Evolutionary conservation across 768 basidiomycete genomes (phyloP).

Genomic region (Russula sp.): DNA sequence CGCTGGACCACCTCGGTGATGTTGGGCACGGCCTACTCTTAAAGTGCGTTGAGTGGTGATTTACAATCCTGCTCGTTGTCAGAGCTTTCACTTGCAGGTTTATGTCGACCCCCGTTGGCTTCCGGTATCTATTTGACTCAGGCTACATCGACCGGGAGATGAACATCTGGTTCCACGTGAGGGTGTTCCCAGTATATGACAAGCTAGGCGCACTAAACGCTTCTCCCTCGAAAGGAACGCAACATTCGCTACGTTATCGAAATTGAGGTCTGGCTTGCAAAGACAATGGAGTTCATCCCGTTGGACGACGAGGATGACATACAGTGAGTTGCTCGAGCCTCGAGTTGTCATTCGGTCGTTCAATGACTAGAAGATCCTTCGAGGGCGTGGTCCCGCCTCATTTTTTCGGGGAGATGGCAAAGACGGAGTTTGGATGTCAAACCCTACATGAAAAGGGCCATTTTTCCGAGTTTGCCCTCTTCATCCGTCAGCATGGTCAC

Average conservation of each 20-base stretch:
- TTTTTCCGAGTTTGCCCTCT: conserved; percentile 85
- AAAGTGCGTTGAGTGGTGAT: conserved; percentile 52
- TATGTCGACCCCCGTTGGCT: conserved; percentile 91
- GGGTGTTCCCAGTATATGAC: conserved; percentile 32
- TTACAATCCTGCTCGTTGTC: not conserved
- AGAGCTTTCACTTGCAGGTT: conserved; percentile 52
- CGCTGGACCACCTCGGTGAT: conserved; percentile 92
- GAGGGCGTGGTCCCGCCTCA: conserved; percentile 90
- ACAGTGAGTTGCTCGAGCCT: conserved; percentile 39
- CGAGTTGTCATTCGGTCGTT: not conserved
- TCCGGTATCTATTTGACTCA: conserved; percentile 86
- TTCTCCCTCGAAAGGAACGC: conserved; percentile 59
- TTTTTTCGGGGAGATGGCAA: conserved; percentile 97
- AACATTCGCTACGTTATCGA: conserved; percentile 92
- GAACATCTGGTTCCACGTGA: conserved; percentile 93
- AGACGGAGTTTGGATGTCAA: conserved; percentile 92
- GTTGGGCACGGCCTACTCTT: conserved; percentile 85
- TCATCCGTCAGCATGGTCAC: conserved; percentile 81
- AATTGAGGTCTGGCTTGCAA: conserved; percentile 87
- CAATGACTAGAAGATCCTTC: conserved; percentile 49
- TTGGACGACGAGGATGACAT: conserved; percentile 63
- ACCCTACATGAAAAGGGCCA: conserved; percentile 88
- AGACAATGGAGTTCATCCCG: conserved; percentile 58
- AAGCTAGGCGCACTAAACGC: conserved; percentile 19
- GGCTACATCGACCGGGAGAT: conserved; percentile 94